phyloP scores from a whole-genome alignment of 2,329 filamentous ascomycete genomes.

The Ploettnerulaceae sp. region DNA sequence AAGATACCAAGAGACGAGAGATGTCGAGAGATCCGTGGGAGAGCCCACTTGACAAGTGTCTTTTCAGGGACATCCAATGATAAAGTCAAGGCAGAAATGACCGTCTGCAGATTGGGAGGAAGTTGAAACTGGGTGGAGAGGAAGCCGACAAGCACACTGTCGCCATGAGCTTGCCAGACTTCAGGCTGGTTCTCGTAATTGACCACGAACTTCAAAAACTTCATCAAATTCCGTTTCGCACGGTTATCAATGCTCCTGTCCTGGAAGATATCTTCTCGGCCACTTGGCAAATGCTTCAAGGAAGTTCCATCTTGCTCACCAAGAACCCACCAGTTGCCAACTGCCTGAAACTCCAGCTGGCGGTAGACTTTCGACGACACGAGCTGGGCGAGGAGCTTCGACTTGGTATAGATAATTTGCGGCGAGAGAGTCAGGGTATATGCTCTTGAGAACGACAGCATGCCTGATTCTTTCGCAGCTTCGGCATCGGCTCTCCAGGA shows the following conservation, averaged over 20 bases:
- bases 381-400: slow-evolving; percentile 69
- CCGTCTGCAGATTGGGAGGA: slow-evolving; percentile 60
- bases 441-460: slow-evolving; percentile 60
- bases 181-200: slow-evolving; percentile 60
- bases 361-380: slow-evolving; percentile 86
- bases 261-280: slow-evolving; percentile 86
- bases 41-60: slow-evolving; percentile 58
- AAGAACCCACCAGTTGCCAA: slow-evolving; percentile 88
- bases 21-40: slow-evolving; percentile 72
- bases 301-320: slow-evolving; percentile 22
- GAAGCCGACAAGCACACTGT: slow-evolving; percentile 53
- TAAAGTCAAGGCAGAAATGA: slow-evolving; percentile 67
- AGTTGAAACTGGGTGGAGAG: slow-evolving; percentile 60
- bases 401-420: slow-evolving; percentile 80
- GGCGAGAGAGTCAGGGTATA: slow-evolving; percentile 84
- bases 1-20: slow-evolving; percentile 82
- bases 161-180: slow-evolving; percentile 54
- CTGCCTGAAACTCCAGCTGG: slow-evolving; percentile 88
- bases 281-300: slow-evolving; percentile 74
- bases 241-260: slow-evolving; percentile 70
- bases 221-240: slow-evolving; percentile 84
- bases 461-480: slow-evolving; percentile 34
- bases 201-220: slow-evolving; percentile 83
- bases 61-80: slow-evolving; percentile 52
- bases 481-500: slow-evolving; percentile 26